Percentiles rank a stretch among this genome's conserved stretches.
Conservation (phyloP, 495 filamentous ascomycete species). For the Penicillium robsamsonii region DNA sequence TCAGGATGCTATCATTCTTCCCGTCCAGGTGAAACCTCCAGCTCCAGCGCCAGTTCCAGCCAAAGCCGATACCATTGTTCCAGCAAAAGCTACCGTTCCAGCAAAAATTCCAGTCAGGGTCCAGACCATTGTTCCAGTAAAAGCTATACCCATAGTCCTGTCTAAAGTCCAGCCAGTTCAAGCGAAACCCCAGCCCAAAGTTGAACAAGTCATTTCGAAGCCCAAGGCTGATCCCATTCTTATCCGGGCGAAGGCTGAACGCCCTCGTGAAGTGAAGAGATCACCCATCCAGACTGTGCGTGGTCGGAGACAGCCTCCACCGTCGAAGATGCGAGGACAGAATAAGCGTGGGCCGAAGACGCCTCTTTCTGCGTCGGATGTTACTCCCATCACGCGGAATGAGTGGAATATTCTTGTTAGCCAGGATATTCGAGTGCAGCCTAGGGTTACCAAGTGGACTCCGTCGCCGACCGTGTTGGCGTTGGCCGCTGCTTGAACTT, state of each 20-base stretch:
- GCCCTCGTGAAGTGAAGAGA: constrained; percentile 3
- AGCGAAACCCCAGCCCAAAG: neutral
- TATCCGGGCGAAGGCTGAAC: neutral
- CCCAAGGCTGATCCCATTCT: constrained; percentile 1
- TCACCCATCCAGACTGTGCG: constrained; percentile 3
- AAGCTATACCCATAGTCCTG: neutral
- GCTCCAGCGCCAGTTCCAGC: neutral
- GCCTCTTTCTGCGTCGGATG: constrained; percentile 45
- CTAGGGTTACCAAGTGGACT: constrained; percentile 45
- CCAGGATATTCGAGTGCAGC: constrained; percentile 33
- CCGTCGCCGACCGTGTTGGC: constrained; percentile 41
- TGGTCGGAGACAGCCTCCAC: constrained; percentile 7
- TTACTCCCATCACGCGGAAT: constrained; percentile 46
- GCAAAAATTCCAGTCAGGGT: neutral
- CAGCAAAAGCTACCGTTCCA: constrained; percentile 5
- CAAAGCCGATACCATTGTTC: neutral
- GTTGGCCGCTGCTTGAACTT: constrained; percentile 34
- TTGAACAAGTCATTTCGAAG: neutral
- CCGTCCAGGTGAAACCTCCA: constrained; percentile 17
- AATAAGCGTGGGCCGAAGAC: constrained; percentile 43
- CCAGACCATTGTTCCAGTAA: neutral
- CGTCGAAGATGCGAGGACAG: constrained; percentile 9
- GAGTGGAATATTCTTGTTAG: constrained; percentile 48
- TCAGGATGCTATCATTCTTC: constrained; percentile 45
- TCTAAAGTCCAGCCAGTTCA: neutral